These are phyloP conservation scores for Gamarada debralockiae DNA, from an alignment of 495 filamentous ascomycete species.

Conservation along the genomic window DNA sequence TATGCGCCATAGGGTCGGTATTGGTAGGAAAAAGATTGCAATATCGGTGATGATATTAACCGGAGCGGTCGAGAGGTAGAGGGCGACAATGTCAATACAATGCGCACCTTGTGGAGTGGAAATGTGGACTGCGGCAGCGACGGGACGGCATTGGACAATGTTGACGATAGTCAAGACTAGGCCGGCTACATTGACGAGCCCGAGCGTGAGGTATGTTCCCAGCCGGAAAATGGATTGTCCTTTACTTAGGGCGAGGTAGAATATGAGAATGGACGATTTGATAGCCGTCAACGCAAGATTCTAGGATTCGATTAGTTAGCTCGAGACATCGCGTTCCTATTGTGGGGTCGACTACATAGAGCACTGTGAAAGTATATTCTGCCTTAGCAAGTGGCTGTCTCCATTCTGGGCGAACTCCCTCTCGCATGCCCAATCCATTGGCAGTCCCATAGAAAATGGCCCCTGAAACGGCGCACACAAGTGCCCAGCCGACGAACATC, in stretches of 20 bases:
- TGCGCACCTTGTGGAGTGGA: background rate
- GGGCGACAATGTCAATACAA: background rate
- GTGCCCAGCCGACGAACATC: background rate
- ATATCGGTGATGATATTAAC: background rate
- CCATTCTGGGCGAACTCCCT: background rate
- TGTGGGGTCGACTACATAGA: background rate
- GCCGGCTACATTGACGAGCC: background rate
- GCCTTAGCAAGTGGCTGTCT: background rate
- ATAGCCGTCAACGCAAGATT: background rate
- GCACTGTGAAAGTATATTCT: background rate
- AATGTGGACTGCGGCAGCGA: background rate
- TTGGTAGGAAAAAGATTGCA: conserved; percentile 31
- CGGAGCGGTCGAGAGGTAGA: background rate
- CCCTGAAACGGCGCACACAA: background rate
- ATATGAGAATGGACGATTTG: background rate
- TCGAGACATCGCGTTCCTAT: too few species aligned
- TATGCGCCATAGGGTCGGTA: conserved; percentile 42
- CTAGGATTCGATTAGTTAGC: background rate
- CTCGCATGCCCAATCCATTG: background rate
- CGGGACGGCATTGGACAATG: background rate
- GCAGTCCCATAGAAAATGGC: background rate
- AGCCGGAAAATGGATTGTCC: background rate
- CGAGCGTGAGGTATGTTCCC: background rate
- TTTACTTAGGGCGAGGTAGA: background rate
- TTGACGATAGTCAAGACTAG: background rate